Evolutionary conservation across 495 filamentous ascomycete genomes (phyloP).

Genomic region (Letharia columbiana): DNA sequence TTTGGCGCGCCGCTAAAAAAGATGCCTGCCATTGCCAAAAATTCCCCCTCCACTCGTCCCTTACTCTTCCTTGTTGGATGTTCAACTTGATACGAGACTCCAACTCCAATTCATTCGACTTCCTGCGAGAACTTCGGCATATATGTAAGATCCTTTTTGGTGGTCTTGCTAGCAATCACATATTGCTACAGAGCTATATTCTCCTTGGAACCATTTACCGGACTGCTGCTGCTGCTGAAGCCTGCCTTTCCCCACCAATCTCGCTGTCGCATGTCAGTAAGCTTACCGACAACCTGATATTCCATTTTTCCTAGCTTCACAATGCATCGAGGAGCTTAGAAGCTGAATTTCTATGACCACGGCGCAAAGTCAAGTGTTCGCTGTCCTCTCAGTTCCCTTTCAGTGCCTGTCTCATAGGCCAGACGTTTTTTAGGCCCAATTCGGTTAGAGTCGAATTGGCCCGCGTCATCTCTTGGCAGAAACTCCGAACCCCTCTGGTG

Average conservation of each 20-base stretch:
- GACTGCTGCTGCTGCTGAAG: not conserved
- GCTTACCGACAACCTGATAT: not conserved
- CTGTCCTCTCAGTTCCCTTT: not conserved
- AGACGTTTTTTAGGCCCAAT: conserved; percentile 4
- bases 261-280: not conserved
- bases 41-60: not conserved
- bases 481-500: too few relatives aligned
- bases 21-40: not conserved
- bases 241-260: conserved; percentile 1
- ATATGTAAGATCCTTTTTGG: not conserved
- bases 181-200: too few relatives aligned
- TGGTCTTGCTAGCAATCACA: not conserved
- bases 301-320: not conserved
- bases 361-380: not conserved
- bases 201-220: not conserved
- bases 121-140: not conserved
- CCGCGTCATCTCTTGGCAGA: conserved; percentile 6
- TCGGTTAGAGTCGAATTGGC: not conserved
- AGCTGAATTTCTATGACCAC: not conserved
- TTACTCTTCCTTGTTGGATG: not conserved
- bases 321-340: not conserved
- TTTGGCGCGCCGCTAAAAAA: conserved; percentile 6
- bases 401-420: not conserved
- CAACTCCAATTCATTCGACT: not conserved
- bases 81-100: not conserved